Evolutionary conservation across 805 yeast species (phyloP).

Genomic region (Teunomyces gatunensis): DNA sequence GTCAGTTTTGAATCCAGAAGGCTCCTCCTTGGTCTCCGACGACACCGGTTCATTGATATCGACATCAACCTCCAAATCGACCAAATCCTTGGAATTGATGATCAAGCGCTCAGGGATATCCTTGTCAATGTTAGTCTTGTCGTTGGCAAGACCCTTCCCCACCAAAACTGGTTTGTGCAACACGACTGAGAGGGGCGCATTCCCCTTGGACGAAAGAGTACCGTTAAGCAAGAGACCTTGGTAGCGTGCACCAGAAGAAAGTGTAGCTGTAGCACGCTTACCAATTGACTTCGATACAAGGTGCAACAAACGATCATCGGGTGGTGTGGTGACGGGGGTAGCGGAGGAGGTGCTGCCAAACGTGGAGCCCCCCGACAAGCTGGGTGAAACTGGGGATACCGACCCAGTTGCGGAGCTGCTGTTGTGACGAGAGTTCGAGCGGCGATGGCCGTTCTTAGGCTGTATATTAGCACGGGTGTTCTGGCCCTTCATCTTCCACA

Average conservation of each 20-base stretch:
- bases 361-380: conserved; percentile 2
- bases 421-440: conserved; percentile 19
- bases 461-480: conserved; percentile 13
- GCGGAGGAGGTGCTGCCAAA: conserved; percentile 1
- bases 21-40: background rate
- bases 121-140: conserved; percentile 21
- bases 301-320: conserved; percentile 45
- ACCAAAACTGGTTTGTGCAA: conserved; percentile 49
- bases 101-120: conserved; percentile 44
- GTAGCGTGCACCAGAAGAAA: conserved; percentile 58
- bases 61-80: conserved; percentile 47
- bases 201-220: conserved; percentile 27
- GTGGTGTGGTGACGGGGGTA: background rate
- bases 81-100: conserved; percentile 49
- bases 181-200: conserved; percentile 53
- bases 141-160: conserved; percentile 20
- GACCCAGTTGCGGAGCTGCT: background rate
- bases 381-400: background rate
- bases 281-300: conserved; percentile 59
- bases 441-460: conserved; percentile 23
- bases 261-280: conserved; percentile 53
- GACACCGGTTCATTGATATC: conserved; percentile 20
- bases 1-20: conserved; percentile 68
- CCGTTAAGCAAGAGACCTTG: conserved; percentile 58
- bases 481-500: conserved; percentile 21